These are phyloP conservation scores for Parachlorella kessleri DNA, from an alignment of 139 green algal species.

Conservation along the genomic window DNA sequence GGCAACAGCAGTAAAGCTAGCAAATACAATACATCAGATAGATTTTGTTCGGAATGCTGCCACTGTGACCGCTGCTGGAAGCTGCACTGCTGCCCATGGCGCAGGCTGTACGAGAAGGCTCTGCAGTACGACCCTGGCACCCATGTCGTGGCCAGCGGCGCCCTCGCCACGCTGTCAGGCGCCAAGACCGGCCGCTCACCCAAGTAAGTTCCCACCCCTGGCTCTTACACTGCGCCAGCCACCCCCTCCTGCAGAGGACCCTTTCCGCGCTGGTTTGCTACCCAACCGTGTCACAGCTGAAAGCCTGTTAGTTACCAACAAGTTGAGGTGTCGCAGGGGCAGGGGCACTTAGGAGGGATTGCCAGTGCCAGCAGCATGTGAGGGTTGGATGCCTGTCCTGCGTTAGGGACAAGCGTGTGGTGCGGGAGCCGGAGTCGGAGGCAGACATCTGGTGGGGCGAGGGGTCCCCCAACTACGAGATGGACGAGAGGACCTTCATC, in stretches of 20 bases:
- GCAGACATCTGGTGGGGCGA: constrained; percentile 80
- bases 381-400: no score
- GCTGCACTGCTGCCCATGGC: neutral
- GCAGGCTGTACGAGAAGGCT: constrained; percentile 47
- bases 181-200: constrained; percentile 86
- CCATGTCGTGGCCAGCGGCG: constrained; percentile 58
- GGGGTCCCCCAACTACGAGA: constrained; percentile 72
- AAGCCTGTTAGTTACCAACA: no score
- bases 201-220: constrained; percentile 1
- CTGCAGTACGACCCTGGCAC: constrained; percentile 69
- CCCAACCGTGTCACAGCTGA: no score
- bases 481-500: constrained; percentile 77
- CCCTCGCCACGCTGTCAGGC: constrained; percentile 70
- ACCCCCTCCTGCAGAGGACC: no score
- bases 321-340: no score
- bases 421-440: constrained; percentile 70
- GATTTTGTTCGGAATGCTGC: no score
- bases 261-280: no score
- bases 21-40: no score
- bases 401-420: constrained; percentile 90
- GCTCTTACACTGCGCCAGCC: no score
- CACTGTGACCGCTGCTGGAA: neutral
- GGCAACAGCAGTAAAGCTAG: no score
- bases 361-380: no score
- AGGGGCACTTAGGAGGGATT: no score